These are phyloP conservation scores for Trematosphaeria pertusa DNA, from an alignment of 2,329 filamentous ascomycete genomes.

Conservation along the genomic window DNA sequence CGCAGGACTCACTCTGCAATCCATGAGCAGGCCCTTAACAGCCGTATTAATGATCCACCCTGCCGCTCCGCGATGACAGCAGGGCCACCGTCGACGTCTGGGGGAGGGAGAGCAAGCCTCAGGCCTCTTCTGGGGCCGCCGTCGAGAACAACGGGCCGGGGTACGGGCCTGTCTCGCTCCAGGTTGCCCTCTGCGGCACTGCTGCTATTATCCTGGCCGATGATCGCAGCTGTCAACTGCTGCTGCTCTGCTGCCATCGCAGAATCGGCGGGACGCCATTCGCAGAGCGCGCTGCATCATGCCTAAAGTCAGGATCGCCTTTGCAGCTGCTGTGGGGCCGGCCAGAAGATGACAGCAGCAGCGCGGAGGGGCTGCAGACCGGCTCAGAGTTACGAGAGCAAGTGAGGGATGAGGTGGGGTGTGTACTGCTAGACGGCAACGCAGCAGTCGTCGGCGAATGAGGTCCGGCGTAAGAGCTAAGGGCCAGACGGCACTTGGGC, in stretches of 20 bases:
- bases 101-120: constrained; percentile 16
- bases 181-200: constrained; percentile 28
- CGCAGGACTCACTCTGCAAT: constrained; percentile 29
- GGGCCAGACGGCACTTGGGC: constrained; percentile 26
- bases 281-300: constrained; percentile 17
- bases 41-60: constrained; percentile 14
- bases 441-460: constrained; percentile 22
- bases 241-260: constrained; percentile 23
- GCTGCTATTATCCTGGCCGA: constrained; percentile 34
- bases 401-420: constrained; percentile 33
- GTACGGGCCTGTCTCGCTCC: constrained; percentile 19
- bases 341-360: constrained; percentile 22
- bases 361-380: constrained; percentile 25
- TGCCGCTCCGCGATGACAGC: constrained; percentile 16
- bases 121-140: constrained; percentile 22
- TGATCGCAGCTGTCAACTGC: constrained; percentile 40
- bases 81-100: constrained; percentile 9
- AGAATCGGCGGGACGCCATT: constrained; percentile 17
- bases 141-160: constrained; percentile 11
- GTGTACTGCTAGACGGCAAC: constrained; percentile 21
- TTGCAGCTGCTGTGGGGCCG: constrained; percentile 33
- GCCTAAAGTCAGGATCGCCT: constrained; percentile 39
- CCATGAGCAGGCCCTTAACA: constrained; percentile 21
- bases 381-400: constrained; percentile 19
- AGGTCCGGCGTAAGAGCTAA: constrained; percentile 18